A percentile compares a stretch with the other conserved stretches of the same genome.
These are phyloP conservation scores for Urochloa ruziziensis DNA, from an alignment of 176 grass and related monocot genomes.

Conservation along the genomic window DNA sequence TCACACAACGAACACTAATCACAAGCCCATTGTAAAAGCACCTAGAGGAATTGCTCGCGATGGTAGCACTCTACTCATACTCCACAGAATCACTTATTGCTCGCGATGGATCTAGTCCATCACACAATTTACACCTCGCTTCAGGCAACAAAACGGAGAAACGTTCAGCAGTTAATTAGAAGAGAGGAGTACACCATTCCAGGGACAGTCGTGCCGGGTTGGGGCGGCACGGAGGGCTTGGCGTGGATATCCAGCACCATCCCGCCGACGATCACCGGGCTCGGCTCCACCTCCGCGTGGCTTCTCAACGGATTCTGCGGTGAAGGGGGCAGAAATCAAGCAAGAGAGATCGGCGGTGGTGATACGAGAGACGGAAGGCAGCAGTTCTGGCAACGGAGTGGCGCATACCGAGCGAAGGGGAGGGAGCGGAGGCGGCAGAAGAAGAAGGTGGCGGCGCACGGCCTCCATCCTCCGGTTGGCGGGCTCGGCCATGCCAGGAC, in stretches of 20 bases:
- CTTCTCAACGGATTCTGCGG: slow-evolving; percentile 31
- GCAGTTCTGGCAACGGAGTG: background rate
- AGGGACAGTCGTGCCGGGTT: slow-evolving; percentile 57
- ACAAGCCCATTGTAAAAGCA: background rate
- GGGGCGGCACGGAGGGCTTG: slow-evolving; percentile 47
- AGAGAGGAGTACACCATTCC: slow-evolving; percentile 44
- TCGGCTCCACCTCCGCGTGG: background rate
- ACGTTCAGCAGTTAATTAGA: background rate
- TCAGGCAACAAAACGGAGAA: background rate
- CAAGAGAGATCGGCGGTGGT: background rate
- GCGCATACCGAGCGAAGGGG: slow-evolving; percentile 27
- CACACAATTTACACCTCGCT: background rate
- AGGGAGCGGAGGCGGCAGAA: background rate
- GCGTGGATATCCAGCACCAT: slow-evolving; percentile 78
- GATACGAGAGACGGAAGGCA: background rate
- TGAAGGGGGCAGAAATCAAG: background rate
- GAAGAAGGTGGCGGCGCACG: slow-evolving; percentile 49
- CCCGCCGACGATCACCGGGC: slow-evolving; percentile 63
- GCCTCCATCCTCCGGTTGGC: slow-evolving; percentile 43
- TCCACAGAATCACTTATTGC: background rate
- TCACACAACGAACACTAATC: background rate
- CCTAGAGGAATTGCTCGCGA: background rate
- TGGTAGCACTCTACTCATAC: background rate
- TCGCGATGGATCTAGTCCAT: background rate
- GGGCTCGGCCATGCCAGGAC: slow-evolving; percentile 20